Base-by-base conservation (phyloP, 805 yeast genomes). In the Yamadazyma insecticola region DNA sequence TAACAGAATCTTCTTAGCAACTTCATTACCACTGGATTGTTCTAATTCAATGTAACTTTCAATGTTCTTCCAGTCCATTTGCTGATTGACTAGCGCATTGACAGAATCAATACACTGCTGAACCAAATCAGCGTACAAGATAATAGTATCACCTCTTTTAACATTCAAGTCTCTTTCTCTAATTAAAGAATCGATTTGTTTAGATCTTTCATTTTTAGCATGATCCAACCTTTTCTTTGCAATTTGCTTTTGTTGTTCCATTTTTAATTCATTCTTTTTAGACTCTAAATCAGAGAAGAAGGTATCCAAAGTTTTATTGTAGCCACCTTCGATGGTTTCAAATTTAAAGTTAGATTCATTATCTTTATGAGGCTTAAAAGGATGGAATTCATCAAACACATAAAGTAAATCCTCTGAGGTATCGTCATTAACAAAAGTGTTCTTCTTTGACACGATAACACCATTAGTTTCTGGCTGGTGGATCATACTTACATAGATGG, bases 51-150 rank as follows among this genome's bases (percentile, higher is more conserved):
- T 78, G 35, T 82, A 57, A 40, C 78, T 76, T 50, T 83, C 96
- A 40, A 89, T 89, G 38, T 86, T 81, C 25, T 74, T 73, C 98
- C 98, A 90, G 52, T 90, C 97, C 86, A 87, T 85, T 41, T 85
- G 89, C 49, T 85, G 92, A 34, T 81, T 78, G 4, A 88, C 40
- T 33, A 87, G 58, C 1, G 65, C 60, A 36, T 79, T 81, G 4
- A 90, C 83, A 2, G 83, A 79, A 6, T 51, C 55, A 37, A 74
- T 80, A 28, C 92, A 87, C 12, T 74, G 74, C 29, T 82, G 92
- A 4, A 89, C 87, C 16, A 74, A 44, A 16, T 76, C 77, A 4
- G 90, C 81, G 51, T 82, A 69, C 22, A 70, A 60, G 39, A 84
- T 81, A 17, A 90, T 78, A 4, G 82, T 61, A 40, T 77, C 80